Percentiles rank a stretch among this genome's conserved stretches.
phyloP scores from a whole-genome alignment of 257 asterid species.

The Plantago ovata region DNA sequence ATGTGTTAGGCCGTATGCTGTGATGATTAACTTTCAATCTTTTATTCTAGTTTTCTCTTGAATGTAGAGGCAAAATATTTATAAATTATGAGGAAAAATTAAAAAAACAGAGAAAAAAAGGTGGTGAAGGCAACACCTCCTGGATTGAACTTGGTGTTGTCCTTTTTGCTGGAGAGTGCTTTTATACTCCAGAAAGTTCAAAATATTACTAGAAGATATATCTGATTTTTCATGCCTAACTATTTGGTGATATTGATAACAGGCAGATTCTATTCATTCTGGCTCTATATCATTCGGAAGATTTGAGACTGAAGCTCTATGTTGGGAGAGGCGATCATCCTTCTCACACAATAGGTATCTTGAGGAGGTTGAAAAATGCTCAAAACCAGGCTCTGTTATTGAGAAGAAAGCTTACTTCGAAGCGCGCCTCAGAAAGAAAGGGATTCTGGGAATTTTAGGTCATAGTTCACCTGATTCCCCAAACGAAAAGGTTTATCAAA shows the following conservation, averaged over 20 bases:
- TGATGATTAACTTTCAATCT: too few relatives aligned
- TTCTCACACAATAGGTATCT: conserved; percentile 78
- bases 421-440: conserved; percentile 66
- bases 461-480: conserved; percentile 37
- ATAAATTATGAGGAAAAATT: too few relatives aligned
- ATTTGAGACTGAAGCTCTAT: conserved; percentile 60
- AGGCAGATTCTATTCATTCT: conserved; percentile 59
- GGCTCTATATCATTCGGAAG: conserved; percentile 89
- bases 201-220: neutral
- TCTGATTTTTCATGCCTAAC: neutral
- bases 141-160: too few relatives aligned
- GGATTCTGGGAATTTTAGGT: conserved; percentile 37
- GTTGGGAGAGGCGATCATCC: conserved; percentile 92
- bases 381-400: conserved; percentile 78
- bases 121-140: too few relatives aligned
- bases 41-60: too few relatives aligned
- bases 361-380: conserved; percentile 82
- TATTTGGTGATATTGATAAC: conserved; percentile 25
- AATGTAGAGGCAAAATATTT: neutral
- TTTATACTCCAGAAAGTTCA: neutral
- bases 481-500: conserved; percentile 31
- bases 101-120: too few relatives aligned
- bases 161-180: too few relatives aligned
- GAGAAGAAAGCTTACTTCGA: conserved; percentile 87
- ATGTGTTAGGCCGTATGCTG: neutral